Percentiles rank a stretch among this genome's conserved stretches.
These are phyloP conservation scores for Lathyrus aphaca DNA, from an alignment of 306 rosid species.

Conservation along the genomic window DNA sequence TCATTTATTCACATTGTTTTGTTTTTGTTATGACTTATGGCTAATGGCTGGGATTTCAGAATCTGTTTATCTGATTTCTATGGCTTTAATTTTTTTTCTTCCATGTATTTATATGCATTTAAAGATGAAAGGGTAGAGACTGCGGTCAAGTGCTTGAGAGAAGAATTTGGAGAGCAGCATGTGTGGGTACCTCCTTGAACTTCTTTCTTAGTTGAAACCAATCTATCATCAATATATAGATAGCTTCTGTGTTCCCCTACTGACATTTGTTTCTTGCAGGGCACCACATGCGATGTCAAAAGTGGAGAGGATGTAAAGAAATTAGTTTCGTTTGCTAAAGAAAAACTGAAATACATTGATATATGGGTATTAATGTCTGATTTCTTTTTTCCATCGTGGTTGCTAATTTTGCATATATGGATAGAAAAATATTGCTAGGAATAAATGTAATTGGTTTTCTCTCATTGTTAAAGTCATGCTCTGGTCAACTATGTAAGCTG, in stretches of 20 bases:
- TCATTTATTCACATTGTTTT: not conserved
- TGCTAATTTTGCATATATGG: constrained; percentile 21
- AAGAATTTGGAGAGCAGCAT: constrained; percentile 87
- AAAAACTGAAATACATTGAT: constrained; percentile 72
- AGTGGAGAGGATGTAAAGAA: constrained; percentile 80
- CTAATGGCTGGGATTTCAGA: constrained; percentile 19
- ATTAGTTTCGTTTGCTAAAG: constrained; percentile 79
- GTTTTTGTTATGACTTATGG: not conserved
- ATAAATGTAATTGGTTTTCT: not conserved
- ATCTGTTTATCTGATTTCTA: constrained; percentile 24
- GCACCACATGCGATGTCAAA: constrained; percentile 82
- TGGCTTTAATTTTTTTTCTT: constrained; percentile 9
- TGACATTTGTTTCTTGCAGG: constrained; percentile 56
- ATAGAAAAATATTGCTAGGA: constrained; percentile 2
- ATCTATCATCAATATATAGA: constrained; percentile 1
- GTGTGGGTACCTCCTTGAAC: constrained; percentile 91
- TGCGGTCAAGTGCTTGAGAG: constrained; percentile 59
- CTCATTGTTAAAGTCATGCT: not conserved
- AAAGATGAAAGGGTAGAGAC: constrained; percentile 72
- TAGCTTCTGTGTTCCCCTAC: constrained; percentile 38
- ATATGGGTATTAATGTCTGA: constrained; percentile 70
- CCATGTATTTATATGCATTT: constrained; percentile 30
- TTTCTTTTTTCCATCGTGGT: constrained; percentile 12
- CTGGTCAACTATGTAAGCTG: constrained; percentile 24
- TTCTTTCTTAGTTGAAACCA: constrained; percentile 32